Evolutionary conservation across 2,329 filamentous ascomycete species (phyloP).

Genomic region (Alternaria sp.): DNA sequence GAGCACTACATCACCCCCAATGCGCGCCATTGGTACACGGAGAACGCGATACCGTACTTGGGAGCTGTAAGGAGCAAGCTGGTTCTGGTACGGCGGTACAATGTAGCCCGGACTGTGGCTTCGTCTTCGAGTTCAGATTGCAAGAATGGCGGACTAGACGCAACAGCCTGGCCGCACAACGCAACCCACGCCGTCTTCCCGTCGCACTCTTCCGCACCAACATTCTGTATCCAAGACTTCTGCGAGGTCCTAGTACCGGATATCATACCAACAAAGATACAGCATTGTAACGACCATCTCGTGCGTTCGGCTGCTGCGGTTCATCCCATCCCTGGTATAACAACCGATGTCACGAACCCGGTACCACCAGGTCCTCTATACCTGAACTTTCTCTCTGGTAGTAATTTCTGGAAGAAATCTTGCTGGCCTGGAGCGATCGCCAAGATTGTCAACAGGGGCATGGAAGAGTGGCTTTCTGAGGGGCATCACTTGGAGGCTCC

Average conservation of each 20-base stretch:
- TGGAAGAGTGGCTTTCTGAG: slow-evolving; percentile 64
- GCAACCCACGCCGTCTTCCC: slow-evolving; percentile 77
- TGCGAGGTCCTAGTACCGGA: slow-evolving; percentile 81
- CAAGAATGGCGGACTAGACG: slow-evolving; percentile 58
- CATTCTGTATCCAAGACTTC: slow-evolving; percentile 88
- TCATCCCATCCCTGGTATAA: slow-evolving; percentile 49
- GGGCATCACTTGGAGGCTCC: slow-evolving; percentile 52
- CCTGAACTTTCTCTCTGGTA: slow-evolving; percentile 88
- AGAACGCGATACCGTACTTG: slow-evolving; percentile 74
- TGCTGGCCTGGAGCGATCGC: slow-evolving; percentile 97
- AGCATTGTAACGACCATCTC: slow-evolving; percentile 75
- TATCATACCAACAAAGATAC: slow-evolving; percentile 82
- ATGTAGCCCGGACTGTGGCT: slow-evolving; percentile 47
- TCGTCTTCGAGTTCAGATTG: not conserved
- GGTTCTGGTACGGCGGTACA: slow-evolving; percentile 83
- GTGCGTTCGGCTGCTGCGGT: slow-evolving; percentile 64
- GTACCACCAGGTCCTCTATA: slow-evolving; percentile 70
- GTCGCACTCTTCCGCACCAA: slow-evolving; percentile 40
- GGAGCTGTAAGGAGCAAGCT: slow-evolving; percentile 82
- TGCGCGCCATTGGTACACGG: slow-evolving; percentile 76
- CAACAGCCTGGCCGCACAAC: slow-evolving; percentile 82
- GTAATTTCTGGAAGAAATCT: slow-evolving; percentile 89
- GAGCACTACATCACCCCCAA: slow-evolving; percentile 69
- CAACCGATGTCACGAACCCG: slow-evolving; percentile 47
- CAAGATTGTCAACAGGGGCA: slow-evolving; percentile 81